Evolutionary conservation across 2,329 filamentous ascomycete genomes (phyloP).

Genomic region (Magnaporthiopsis rhizophila): DNA sequence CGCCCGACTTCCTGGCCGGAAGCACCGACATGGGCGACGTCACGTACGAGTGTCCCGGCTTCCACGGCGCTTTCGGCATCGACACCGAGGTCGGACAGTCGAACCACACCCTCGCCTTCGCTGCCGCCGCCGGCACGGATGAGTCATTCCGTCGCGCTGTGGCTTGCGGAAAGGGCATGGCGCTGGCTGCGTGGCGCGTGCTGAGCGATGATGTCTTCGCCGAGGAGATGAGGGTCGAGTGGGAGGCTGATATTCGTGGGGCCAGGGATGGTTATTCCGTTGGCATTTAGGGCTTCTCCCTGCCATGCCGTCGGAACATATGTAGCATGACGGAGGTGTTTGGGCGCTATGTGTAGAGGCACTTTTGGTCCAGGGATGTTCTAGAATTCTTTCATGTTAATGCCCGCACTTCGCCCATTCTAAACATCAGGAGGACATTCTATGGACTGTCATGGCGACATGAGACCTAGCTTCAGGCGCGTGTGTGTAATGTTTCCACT

Average conservation of each 20-base stretch:
- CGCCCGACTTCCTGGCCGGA: constrained; percentile 22
- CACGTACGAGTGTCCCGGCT: constrained; percentile 34
- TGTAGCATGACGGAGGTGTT: too few relatives aligned
- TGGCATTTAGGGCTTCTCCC: too few relatives aligned
- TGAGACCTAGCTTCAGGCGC: too few relatives aligned
- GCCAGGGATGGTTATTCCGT: constrained; percentile 11
- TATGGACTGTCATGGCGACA: too few relatives aligned
- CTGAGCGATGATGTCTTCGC: constrained; percentile 18
- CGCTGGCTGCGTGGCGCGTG: constrained; percentile 22
- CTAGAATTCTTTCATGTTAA: too few relatives aligned
- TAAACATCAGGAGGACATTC: too few relatives aligned
- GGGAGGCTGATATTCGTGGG: constrained; percentile 24
- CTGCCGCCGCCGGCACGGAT: constrained; percentile 27
- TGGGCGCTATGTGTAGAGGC: too few relatives aligned
- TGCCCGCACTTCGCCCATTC: too few relatives aligned
- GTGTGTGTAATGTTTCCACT: too few relatives aligned
- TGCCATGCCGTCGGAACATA: too few relatives aligned
- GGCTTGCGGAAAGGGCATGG: constrained; percentile 26
- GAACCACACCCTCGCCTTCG: constrained; percentile 35
- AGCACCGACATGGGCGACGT: constrained; percentile 34
- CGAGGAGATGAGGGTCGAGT: constrained; percentile 15
- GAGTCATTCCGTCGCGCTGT: constrained; percentile 26
- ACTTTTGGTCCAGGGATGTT: too few relatives aligned
- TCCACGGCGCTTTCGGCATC: constrained; percentile 34
- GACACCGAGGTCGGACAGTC: constrained; percentile 23